Percentiles rank a stretch among this genome's conserved stretches.
Conservation (phyloP, 176 grass and related monocot genomes). For the Cenchrus americanus region DNA sequence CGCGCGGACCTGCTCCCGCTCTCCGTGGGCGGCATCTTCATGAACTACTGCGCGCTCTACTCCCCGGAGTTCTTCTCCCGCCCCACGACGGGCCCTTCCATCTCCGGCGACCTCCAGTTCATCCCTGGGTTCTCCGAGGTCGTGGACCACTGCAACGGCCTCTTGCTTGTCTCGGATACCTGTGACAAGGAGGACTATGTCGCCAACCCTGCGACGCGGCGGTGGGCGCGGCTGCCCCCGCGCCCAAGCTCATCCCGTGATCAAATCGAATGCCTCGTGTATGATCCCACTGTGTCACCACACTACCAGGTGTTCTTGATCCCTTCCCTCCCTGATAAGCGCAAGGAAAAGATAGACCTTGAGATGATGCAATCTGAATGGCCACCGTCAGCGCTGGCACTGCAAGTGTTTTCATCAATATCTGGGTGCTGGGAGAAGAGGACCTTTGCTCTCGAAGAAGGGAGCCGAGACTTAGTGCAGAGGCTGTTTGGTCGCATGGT, state of each 20-base stretch:
- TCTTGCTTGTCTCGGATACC: neutral
- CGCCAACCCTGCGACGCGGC: neutral
- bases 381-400: too few species aligned
- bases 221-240: neutral
- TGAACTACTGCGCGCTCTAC: neutral
- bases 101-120: neutral
- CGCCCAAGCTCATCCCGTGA: neutral
- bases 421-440: neutral
- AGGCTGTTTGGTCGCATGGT: neutral
- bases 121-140: neutral
- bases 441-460: neutral
- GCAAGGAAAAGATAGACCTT: too few species aligned
- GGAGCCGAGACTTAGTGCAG: neutral
- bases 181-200: neutral
- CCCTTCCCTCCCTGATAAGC: too few species aligned
- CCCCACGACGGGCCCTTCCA: neutral
- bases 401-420: neutral
- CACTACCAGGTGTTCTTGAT: neutral
- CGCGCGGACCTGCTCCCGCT: neutral
- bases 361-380: too few species aligned
- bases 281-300: neutral
- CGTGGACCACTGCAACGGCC: neutral
- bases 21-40: conserved; percentile 4
- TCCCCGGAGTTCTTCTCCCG: neutral
- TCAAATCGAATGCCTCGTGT: neutral